phyloP scores from a whole-genome alignment of 306 rosid species.

The Trichosanthes cucumerina region DNA sequence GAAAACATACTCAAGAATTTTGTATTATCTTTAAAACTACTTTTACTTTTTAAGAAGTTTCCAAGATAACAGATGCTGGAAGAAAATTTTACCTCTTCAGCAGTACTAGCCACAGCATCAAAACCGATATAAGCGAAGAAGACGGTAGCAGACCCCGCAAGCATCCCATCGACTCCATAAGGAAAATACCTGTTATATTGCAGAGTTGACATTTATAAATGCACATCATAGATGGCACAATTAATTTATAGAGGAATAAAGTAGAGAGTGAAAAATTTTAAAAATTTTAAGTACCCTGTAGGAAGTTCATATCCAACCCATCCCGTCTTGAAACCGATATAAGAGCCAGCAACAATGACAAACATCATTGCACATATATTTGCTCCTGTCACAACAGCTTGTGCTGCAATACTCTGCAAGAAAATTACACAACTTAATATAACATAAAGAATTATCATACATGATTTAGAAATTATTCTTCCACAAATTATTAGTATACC shows the following conservation, averaged over 20 bases:
- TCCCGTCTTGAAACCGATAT: conserved; percentile 77
- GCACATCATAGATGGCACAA: conserved; percentile 7
- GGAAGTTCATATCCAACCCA: conserved; percentile 91
- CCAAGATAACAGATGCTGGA: background rate
- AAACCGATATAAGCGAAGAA: conserved; percentile 93
- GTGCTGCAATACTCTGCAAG: conserved; percentile 72
- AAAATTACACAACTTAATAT: background rate
- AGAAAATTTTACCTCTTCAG: conserved; percentile 65
- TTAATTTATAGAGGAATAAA: background rate
- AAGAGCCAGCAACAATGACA: conserved; percentile 65
- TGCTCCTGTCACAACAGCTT: conserved; percentile 58
- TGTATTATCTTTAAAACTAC: background rate
- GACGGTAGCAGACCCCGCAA: conserved; percentile 93
- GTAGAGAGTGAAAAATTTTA: conserved; percentile 13
- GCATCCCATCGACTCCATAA: conserved; percentile 86
- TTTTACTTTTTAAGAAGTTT: background rate
- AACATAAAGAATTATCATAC: background rate
- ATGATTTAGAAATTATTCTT: background rate
- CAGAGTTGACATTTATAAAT: conserved; percentile 13
- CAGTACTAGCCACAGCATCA: conserved; percentile 85
- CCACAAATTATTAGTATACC: conserved; percentile 27
- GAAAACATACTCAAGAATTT: background rate
- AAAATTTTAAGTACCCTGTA: conserved; percentile 39
- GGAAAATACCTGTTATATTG: conserved; percentile 56
- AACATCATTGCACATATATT: conserved; percentile 79